Base-by-base conservation (phyloP, 129 eudicot genomes). In the Flaveria linearis region DNA sequence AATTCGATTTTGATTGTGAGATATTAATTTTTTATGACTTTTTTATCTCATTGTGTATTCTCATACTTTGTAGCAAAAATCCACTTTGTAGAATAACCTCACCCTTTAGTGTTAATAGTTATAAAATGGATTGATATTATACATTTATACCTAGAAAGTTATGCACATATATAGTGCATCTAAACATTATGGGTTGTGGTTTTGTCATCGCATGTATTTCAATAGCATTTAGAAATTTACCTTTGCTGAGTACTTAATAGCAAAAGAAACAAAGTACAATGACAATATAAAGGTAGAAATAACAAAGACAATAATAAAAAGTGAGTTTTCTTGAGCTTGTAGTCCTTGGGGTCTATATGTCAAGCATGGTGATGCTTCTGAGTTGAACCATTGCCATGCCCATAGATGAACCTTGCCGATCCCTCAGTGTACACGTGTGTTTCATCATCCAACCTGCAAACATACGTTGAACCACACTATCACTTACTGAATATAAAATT, bases 381-480 rank as follows among this genome's bases (percentile, higher is more conserved):
- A 42, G 60, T 71, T n/a, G 73, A 64, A 53, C 81, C 81, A 62
- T 82, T 65, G 18, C 97, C 97, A 83, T 91, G 90, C 53, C 97
- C 97, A 18, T 91, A 88, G 49, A 88, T 88, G 87, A 88, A 91
- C 83, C 95, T 86, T 46, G 92, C 95, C 45, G 82, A 74, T 18
- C 87, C 94, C 66, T 88, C 97, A 0, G 95, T 82, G 87, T 91
- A 91, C 69, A 91, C 92, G 72, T 91, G 97, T 42, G 95, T 91
- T 79, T 91, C 97, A 45, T 79, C 84, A 12, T 88, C 86, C 85
- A 91, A 79, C 82, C 97, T 91, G 84, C 65, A 79, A 56, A 74
- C 15, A 68, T 0, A 63, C 13, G n/a, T 53, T 4, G 6, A 61
- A 70, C 45, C 55, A 60, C 26, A 18, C 51, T 46, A 50, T 6